Evolutionary conservation across 352 stramenopile genomes (phyloP), one percentile per base, ranked within the genome.

Genomic region (Phytophthora foliorum): DNA sequence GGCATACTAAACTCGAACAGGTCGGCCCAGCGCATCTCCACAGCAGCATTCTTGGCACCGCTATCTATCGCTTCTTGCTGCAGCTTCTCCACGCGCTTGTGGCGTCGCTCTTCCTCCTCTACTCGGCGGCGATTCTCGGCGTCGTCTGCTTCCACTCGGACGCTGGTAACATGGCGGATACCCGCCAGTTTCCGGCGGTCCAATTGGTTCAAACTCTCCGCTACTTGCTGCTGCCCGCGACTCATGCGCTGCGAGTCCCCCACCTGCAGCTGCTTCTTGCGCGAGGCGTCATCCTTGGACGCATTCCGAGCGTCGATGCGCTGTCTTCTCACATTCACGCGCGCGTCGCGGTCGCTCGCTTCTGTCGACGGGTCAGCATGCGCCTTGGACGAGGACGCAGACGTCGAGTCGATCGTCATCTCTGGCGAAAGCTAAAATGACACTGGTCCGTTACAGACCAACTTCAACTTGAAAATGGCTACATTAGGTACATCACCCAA

Each of bases 1-100:
- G 96, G 89, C 90, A 98, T 97, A 61, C 93, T 98, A 63, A 90
- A 95, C 63, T 98, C 91, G 49, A 97, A 94, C 11, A 98, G 58
- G 57, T 97, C 92, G 0, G 88, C 78, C 92, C 92, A 98, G 14
- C 89, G 83, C 92, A 98, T 98, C 75, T 98, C 95, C 7, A 98
- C 90, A 0, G 90, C 90, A 3, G 92, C 95, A 57, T 98, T 98
- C 56, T 95, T 91, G 44, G 97, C 89, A 13, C 90, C 90, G 25
- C 82, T 97, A 3, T 82, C 77, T 22, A 98, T 85, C 11, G 94
- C 91, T 70, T 98, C 95, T 55, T 98, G 92, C 69, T 98, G 94
- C 16, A 98, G 71, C 50, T 83, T 84, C 64, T 88, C 86, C 16
- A 97, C 84, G 24, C 92, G 89, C 50, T 78, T 75, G 58, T 97